These are phyloP conservation scores for Diaporthe nobilis DNA, from an alignment of 2,329 filamentous ascomycete genomes.

Conservation along the genomic window DNA sequence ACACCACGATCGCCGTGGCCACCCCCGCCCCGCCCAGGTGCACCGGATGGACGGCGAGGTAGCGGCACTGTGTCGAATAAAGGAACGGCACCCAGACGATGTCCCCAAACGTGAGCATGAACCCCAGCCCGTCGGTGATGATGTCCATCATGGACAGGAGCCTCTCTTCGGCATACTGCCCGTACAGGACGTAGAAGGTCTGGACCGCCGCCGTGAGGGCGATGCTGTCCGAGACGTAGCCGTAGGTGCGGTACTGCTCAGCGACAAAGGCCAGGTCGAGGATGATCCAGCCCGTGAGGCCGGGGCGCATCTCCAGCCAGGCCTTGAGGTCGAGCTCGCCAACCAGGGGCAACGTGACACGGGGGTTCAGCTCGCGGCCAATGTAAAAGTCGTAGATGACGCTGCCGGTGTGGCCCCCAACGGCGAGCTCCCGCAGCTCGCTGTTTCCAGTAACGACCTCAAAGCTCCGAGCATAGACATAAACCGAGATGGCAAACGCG, in stretches of 20 bases:
- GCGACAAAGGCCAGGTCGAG: slow-evolving; percentile 85
- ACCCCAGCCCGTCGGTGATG: slow-evolving; percentile 89
- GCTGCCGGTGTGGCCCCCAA: slow-evolving; percentile 84
- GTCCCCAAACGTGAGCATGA: slow-evolving; percentile 92
- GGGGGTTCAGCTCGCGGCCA: slow-evolving; percentile 90
- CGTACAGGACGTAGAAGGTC: slow-evolving; percentile 83
- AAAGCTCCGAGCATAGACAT: slow-evolving; percentile 84
- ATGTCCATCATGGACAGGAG: slow-evolving; percentile 93
- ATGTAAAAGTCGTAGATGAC: slow-evolving; percentile 94
- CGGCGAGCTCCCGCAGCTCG: slow-evolving; percentile 80
- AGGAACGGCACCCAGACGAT: slow-evolving; percentile 89
- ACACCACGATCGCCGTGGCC: slow-evolving; percentile 73
- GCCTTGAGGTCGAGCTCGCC: slow-evolving; percentile 88
- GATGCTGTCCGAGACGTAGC: slow-evolving; percentile 85
- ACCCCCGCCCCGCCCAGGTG: slow-evolving; percentile 77
- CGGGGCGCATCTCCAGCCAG: slow-evolving; percentile 87
- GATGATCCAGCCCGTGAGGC: slow-evolving; percentile 87
- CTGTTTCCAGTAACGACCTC: slow-evolving; percentile 79
- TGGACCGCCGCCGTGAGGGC: slow-evolving; percentile 83
- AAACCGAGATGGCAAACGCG: slow-evolving; percentile 77
- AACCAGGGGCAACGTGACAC: slow-evolving; percentile 79
- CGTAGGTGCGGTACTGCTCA: slow-evolving; percentile 85
- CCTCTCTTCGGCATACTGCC: slow-evolving; percentile 85
- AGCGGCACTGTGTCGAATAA: slow-evolving; percentile 85
- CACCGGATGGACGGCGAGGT: slow-evolving; percentile 83